Evolutionary conservation across 495 filamentous ascomycete species (phyloP).

Genomic region (Aspergillus conjunctus): DNA sequence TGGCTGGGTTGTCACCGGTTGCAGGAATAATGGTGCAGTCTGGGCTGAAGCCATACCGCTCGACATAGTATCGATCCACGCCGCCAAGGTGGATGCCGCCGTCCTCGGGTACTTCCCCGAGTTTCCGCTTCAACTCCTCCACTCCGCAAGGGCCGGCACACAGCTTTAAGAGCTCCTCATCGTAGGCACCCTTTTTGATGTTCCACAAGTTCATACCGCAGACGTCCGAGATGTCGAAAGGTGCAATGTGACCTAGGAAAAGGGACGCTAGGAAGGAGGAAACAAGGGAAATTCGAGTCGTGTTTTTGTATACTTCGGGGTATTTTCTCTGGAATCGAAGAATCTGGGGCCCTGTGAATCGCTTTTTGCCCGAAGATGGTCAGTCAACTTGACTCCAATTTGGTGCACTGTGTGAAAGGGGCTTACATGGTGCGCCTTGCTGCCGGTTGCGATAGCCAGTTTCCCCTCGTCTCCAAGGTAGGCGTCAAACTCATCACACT

Average conservation of each 20-base stretch:
- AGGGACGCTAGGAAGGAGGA: conserved; percentile 94
- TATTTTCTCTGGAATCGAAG: conserved; percentile 78
- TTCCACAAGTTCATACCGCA: conserved; percentile 98
- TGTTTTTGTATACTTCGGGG: conserved; percentile 77
- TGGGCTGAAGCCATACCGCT: conserved; percentile 73
- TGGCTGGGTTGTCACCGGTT: conserved; percentile 95
- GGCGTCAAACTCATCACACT: conserved; percentile 86
- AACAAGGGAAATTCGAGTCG: conserved; percentile 85
- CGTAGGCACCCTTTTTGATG: conserved; percentile 71
- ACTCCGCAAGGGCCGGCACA: conserved; percentile 71
- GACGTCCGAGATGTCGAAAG: conserved; percentile 91
- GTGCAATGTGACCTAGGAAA: conserved; percentile 81
- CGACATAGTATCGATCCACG: conserved; percentile 73
- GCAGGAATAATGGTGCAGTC: conserved; percentile 79
- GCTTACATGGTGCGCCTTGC: conserved; percentile 89
- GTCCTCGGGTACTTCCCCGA: conserved; percentile 77
- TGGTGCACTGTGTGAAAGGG: not conserved
- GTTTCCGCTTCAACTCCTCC: conserved; percentile 70
- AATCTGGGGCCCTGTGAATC: conserved; percentile 98
- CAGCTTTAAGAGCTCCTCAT: conserved; percentile 70
- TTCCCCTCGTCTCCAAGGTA: conserved; percentile 63
- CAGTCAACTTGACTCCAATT: conserved; percentile 28
- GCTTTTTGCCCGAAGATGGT: conserved; percentile 48
- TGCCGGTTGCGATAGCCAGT: conserved; percentile 80
- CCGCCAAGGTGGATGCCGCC: conserved; percentile 76